Conservation (phyloP, 345 rosid species). For the Zanthoxylum bungeanum region DNA sequence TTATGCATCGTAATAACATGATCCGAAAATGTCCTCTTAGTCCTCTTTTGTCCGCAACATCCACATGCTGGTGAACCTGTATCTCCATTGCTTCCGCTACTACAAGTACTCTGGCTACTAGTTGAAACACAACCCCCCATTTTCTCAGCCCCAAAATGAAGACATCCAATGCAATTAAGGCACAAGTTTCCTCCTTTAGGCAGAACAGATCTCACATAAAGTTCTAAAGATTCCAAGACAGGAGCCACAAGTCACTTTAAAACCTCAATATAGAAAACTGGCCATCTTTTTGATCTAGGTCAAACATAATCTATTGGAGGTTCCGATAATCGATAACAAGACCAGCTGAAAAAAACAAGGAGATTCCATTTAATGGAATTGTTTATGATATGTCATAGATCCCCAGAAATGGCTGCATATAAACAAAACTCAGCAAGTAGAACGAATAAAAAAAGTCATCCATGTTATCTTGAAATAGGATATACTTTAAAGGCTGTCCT, state of each 20-base stretch:
- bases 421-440: constrained; percentile 33
- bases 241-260: constrained; percentile 26
- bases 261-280: constrained; percentile 28
- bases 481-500: constrained; percentile 53
- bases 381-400: constrained; percentile 35
- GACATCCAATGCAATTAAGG: constrained; percentile 25
- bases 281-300: constrained; percentile 41
- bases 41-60: constrained; percentile 64
- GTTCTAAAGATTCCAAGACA: constrained; percentile 43
- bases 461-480: constrained; percentile 72
- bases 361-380: constrained; percentile 38
- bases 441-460: constrained; percentile 41
- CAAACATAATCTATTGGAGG: constrained; percentile 44
- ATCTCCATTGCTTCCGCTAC: constrained; percentile 79
- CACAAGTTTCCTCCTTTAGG: constrained; percentile 28
- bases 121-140: constrained; percentile 97
- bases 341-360: constrained; percentile 51
- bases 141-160: constrained; percentile 39
- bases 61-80: constrained; percentile 51
- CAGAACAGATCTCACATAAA: constrained; percentile 42
- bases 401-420: constrained; percentile 30
- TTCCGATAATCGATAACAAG: constrained; percentile 28
- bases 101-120: constrained; percentile 75
- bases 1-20: constrained; percentile 53
- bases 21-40: constrained; percentile 71